Base-by-base conservation (phyloP, 2,329 filamentous ascomycete genomes). In the Calonectria crousiana region DNA sequence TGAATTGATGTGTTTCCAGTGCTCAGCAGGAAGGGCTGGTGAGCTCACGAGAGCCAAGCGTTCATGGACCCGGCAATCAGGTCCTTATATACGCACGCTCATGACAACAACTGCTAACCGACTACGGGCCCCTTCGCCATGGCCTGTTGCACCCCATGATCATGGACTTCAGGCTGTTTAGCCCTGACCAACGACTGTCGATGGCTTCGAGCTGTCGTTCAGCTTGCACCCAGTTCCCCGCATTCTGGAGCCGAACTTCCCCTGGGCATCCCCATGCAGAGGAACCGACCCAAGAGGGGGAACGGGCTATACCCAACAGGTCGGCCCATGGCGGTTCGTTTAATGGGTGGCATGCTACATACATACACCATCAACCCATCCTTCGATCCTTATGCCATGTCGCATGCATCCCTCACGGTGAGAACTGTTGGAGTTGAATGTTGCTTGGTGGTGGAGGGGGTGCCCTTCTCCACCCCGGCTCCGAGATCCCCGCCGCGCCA, bases 121-220 rank as follows among this genome's bases (percentile, higher is more conserved):
- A 38, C 30, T n/a, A 52, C n/a, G 44, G 44, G 23, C 32, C 56
- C 56, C 60, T 65, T 65, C 41, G 34, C 47, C 14, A 44, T 64
- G 56, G 68, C 44, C 58, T 70, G 68, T 70, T 70, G 56, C 36
- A 36, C 51, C 58, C 68, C 68, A 53, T 64, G 68, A 65, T 70
- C 44, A 44, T 23, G n/a, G 44, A 70, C 58, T 70, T 70, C 68
- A 70, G 69, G 36, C 69, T 71, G 69, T 71, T 67, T 70, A 36
- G 26, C 41, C 71, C 71, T 47, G 52, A 60, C 36, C 26, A 69
- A 28, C 51, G 28, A 20, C 52, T 34, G 32, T 68, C 49, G 41
- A 69, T 52, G 32, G 51, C 51, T 66, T 71, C 56, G 60, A 49
- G 34, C 47, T 52, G 51, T 26, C 38, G 41, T 28, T 69, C 26